Evolutionary conservation across 345 rosid species (phyloP).

Genomic region (Laguncularia racemosa): DNA sequence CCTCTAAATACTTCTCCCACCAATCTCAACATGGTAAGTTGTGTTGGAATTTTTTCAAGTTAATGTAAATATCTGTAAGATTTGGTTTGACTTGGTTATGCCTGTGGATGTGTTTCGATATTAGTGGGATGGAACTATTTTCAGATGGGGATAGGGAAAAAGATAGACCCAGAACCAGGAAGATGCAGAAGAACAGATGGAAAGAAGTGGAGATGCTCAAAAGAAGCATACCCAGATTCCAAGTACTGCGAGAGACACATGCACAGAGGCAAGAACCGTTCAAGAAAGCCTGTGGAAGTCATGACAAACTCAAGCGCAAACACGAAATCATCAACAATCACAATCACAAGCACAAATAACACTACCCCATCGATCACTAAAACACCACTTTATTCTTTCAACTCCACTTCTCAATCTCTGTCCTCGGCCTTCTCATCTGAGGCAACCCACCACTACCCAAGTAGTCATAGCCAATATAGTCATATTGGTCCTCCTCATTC

Average conservation of each 20-base stretch:
- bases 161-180: slow-evolving; percentile 88
- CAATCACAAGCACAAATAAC: background rate
- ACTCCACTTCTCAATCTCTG: slow-evolving; percentile 27
- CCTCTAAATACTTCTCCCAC: slow-evolving; percentile 40
- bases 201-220: slow-evolving; percentile 95
- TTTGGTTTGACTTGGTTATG: slow-evolving; percentile 1
- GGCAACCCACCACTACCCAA: slow-evolving; percentile 16
- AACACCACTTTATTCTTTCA: slow-evolving; percentile 7
- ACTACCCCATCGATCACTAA: background rate
- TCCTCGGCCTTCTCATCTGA: slow-evolving; percentile 21
- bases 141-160: slow-evolving; percentile 68
- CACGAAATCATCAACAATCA: slow-evolving; percentile 3
- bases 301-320: slow-evolving; percentile 1
- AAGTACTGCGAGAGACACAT: slow-evolving; percentile 93
- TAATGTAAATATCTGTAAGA: background rate
- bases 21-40: slow-evolving; percentile 48
- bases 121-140: slow-evolving; percentile 80
- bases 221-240: slow-evolving; percentile 85
- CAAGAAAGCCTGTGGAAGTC: slow-evolving; percentile 92
- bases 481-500: slow-evolving; percentile 21
- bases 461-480: slow-evolving; percentile 13
- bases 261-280: slow-evolving; percentile 96
- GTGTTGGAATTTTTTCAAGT: background rate
- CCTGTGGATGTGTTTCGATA: slow-evolving; percentile 2
- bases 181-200: slow-evolving; percentile 94